These are phyloP conservation scores for Candida sanyaensis DNA, from an alignment of 1,139 yeast genomes.

Conservation along the genomic window DNA sequence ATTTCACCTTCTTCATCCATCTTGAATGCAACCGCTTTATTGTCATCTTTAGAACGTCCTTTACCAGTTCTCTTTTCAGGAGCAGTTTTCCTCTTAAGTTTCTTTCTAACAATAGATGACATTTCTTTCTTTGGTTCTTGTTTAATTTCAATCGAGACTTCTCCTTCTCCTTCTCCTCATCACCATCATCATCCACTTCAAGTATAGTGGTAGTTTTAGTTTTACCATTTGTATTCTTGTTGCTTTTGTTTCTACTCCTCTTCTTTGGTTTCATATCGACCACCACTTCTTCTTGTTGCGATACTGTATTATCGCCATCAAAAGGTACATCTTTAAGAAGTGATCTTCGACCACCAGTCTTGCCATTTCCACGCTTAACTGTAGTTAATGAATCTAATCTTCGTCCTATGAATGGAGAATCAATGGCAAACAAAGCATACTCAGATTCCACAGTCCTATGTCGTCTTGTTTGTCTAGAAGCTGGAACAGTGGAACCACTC, in stretches of 20 bases:
- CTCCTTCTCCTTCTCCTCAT: not conserved
- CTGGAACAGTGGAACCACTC: not conserved
- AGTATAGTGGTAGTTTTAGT: too few relatives aligned
- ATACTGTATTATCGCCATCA: slow-evolving; percentile 6
- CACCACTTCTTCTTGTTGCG: not conserved
- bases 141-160: not conserved
- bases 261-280: slow-evolving; percentile 15
- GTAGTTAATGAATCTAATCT: slow-evolving; percentile 24
- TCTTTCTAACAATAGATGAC: slow-evolving; percentile 24
- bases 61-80: slow-evolving; percentile 13
- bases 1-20: slow-evolving; percentile 50
- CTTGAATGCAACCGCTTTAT: slow-evolving; percentile 15
- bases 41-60: not conserved
- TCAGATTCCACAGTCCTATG: slow-evolving; percentile 33
- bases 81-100: slow-evolving; percentile 18
- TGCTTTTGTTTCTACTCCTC: slow-evolving; percentile 4
- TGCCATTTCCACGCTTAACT: not conserved
- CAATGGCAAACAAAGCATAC: slow-evolving; percentile 25
- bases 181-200: not conserved
- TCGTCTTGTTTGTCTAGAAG: not conserved
- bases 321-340: not conserved
- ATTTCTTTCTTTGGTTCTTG: slow-evolving; percentile 11
- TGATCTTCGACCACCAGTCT: too few relatives aligned
- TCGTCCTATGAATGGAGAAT: slow-evolving; percentile 13
- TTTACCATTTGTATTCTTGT: not conserved